A percentile compares a stretch with the other conserved stretches of the same genome.
These are phyloP conservation scores for Malbranchea cinnamomea DNA, from an alignment of 2,329 filamentous ascomycete genomes.

Conservation along the genomic window DNA sequence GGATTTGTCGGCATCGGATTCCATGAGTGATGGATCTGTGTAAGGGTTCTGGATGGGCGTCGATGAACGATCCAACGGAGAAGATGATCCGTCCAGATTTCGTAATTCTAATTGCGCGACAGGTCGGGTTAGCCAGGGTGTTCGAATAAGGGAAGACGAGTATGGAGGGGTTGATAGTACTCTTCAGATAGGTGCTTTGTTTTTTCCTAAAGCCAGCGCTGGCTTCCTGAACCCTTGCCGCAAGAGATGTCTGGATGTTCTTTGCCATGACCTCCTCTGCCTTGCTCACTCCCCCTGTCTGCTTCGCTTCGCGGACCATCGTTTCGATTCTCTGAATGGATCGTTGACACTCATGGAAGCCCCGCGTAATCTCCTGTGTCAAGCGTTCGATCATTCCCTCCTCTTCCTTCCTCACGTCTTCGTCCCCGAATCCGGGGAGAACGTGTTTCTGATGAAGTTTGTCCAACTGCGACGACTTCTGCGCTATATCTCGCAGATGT, in stretches of 20 bases:
- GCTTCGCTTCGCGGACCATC: constrained; percentile 60
- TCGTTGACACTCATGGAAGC: constrained; percentile 79
- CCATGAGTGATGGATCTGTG: constrained; percentile 73
- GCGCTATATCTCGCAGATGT: constrained; percentile 61
- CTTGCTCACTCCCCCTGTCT: constrained; percentile 44
- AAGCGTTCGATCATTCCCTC: constrained; percentile 80
- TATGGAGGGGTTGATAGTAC: constrained; percentile 33
- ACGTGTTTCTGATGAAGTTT: constrained; percentile 95
- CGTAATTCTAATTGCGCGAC: constrained; percentile 45
- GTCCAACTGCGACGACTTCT: constrained; percentile 71
- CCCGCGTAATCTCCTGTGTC: constrained; percentile 77
- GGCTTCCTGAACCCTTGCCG: constrained; percentile 75
- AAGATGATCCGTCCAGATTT: constrained; percentile 50
- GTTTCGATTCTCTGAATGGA: constrained; percentile 76
- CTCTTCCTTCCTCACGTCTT: constrained; percentile 72
- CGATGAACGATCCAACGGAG: constrained; percentile 34
- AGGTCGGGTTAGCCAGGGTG: not conserved
- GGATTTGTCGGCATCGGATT: constrained; percentile 84
- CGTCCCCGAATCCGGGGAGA: constrained; percentile 89
- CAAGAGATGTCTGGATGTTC: constrained; percentile 88
- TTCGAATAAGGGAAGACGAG: not conserved
- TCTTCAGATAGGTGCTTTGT: constrained; percentile 90
- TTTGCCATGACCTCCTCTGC: constrained; percentile 91
- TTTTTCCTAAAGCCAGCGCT: constrained; percentile 92
- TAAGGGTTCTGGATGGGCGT: constrained; percentile 48